Percentiles rank a stretch among this genome's conserved stretches.
These are phyloP conservation scores for Arthrinium puccinioides DNA, from an alignment of 2,329 filamentous ascomycete species.

Conservation along the genomic window DNA sequence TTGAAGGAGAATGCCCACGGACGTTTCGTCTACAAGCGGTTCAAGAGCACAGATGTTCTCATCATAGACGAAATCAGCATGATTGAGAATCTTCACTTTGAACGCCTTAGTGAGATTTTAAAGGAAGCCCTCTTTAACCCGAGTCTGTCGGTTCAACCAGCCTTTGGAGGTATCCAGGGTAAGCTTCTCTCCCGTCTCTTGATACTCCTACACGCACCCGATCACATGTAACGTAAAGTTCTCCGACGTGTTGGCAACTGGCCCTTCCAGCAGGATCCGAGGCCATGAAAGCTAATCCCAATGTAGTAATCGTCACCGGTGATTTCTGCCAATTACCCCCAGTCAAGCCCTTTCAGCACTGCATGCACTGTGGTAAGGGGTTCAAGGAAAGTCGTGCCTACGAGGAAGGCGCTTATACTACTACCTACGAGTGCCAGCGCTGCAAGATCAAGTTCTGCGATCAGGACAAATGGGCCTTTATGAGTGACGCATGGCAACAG, in stretches of 20 bases:
- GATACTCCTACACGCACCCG: too few relatives aligned
- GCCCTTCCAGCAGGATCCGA: too few relatives aligned
- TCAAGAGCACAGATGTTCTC: conserved; percentile 42
- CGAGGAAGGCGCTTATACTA: too few relatives aligned
- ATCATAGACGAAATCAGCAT: conserved; percentile 63
- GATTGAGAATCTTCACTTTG: conserved; percentile 48
- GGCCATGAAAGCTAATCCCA: too few relatives aligned
- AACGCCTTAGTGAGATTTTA: conserved; percentile 41
- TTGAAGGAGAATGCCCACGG: conserved; percentile 23
- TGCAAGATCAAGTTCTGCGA: too few relatives aligned
- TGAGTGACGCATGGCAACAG: conserved; percentile 44
- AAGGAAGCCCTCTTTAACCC: conserved; percentile 24
- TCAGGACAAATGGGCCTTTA: conserved; percentile 54
- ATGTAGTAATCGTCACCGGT: conserved; percentile 47
- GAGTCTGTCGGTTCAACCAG: conserved; percentile 2
- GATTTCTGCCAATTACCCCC: conserved; percentile 57
- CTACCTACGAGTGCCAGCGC: too few relatives aligned
- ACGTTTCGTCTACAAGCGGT: conserved; percentile 24
- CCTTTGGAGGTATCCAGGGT: conserved; percentile 45
- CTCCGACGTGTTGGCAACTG: too few relatives aligned
- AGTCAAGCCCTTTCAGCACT: conserved; percentile 47
- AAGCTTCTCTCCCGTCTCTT: too few relatives aligned
- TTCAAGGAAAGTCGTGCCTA: conserved; percentile 11
- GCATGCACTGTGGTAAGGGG: conserved; percentile 38
- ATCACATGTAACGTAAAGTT: too few relatives aligned